A percentile compares a stretch with the other conserved stretches of the same genome.
These are phyloP conservation scores for Chytridium lagenaria DNA, from an alignment of 371 early-diverging fungal species.

Conservation along the genomic window DNA sequence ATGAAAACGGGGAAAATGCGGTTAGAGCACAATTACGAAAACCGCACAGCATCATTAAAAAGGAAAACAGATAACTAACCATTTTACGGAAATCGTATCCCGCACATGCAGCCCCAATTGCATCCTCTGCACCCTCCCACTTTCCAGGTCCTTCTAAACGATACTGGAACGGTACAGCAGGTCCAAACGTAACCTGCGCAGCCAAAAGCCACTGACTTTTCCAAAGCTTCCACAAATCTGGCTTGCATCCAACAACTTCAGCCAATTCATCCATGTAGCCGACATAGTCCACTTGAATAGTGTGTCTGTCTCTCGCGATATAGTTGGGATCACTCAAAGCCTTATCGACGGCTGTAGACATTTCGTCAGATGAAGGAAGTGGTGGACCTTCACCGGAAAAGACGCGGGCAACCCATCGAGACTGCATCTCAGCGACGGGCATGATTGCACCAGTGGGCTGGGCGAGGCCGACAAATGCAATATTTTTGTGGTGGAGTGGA, in stretches of 20 bases:
- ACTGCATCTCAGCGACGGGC: conserved; percentile 58
- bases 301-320: conserved; percentile 45
- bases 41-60: too few species aligned
- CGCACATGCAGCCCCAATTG: conserved; percentile 56
- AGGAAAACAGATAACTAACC: neutral
- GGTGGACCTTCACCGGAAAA: conserved; percentile 38
- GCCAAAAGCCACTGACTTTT: conserved; percentile 39
- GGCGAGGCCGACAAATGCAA: conserved; percentile 59
- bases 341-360: conserved; percentile 47
- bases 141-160: conserved; percentile 52
- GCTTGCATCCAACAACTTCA: conserved; percentile 47
- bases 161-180: conserved; percentile 48
- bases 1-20: too few species aligned
- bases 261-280: conserved; percentile 54
- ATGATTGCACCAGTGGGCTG: conserved; percentile 57
- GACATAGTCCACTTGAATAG: conserved; percentile 53
- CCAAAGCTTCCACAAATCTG: conserved; percentile 42
- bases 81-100: conserved; percentile 34
- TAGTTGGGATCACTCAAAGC: neutral
- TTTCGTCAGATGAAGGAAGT: conserved; percentile 42
- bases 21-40: neutral
- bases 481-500: conserved; percentile 50
- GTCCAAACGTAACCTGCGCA: conserved; percentile 51
- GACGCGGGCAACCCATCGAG: conserved; percentile 50
- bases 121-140: conserved; percentile 62